These are phyloP conservation scores for Fusarium ramigenum DNA, from an alignment of 2,329 filamentous ascomycete genomes.

Conservation along the genomic window DNA sequence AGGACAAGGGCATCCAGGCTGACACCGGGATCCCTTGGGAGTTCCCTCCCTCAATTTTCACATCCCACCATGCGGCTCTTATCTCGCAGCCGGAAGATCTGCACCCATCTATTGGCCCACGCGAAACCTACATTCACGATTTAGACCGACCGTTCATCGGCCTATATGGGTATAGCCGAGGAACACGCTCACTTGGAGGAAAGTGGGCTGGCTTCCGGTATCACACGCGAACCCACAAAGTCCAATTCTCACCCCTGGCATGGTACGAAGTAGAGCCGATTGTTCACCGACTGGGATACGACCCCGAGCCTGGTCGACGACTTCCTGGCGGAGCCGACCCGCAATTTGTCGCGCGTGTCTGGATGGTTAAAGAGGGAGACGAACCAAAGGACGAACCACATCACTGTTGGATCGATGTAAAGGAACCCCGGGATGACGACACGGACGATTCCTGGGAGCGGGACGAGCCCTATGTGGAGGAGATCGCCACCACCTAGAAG, in stretches of 20 bases:
- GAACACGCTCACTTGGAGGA: not conserved
- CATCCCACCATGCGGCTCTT: not conserved
- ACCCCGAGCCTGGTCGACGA: rapidly evolving
- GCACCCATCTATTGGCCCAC: rapidly evolving
- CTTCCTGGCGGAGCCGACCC: not conserved
- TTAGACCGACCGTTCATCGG: not conserved
- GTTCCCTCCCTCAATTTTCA: not conserved
- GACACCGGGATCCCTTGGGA: not conserved
- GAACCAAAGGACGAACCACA: not conserved
- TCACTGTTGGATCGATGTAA: not conserved
- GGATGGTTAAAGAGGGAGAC: not conserved
- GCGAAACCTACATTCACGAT: rapidly evolving
- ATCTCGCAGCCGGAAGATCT: not conserved
- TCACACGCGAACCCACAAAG: rapidly evolving
- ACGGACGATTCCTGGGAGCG: not conserved
- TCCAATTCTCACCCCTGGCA: not conserved
- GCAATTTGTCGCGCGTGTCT: not conserved
- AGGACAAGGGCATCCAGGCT: not conserved
- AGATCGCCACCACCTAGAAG: not conserved
- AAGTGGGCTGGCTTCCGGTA: not conserved
- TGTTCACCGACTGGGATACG: not conserved
- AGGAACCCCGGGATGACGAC: not conserved
- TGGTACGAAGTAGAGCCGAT: not conserved
- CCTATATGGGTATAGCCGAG: not conserved
- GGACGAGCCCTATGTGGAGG: not conserved